Percentiles rank a stretch among this genome's conserved stretches.
Evolutionary conservation across 164 flowering plant species (phyloP).

Genomic region (Houttuynia cordata): DNA sequence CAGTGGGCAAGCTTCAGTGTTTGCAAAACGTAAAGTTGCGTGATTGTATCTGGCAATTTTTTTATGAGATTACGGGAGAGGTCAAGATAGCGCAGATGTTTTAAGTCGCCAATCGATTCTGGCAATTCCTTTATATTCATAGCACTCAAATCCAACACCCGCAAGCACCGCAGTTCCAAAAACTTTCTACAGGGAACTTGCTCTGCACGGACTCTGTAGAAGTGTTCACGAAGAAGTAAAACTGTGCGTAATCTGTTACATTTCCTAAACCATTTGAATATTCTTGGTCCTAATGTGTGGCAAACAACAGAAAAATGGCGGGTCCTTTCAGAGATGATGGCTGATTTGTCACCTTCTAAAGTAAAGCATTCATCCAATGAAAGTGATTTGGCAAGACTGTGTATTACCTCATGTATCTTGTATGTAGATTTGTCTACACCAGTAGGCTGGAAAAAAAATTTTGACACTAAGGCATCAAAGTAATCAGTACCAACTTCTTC

Average conservation of each 20-base stretch:
- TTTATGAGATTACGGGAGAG: neutral
- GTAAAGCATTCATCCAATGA: neutral
- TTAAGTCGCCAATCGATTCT: slow-evolving; percentile 2
- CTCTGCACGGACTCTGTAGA: neutral
- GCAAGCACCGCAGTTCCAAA: neutral
- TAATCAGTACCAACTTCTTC: neutral
- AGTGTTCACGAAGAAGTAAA: neutral
- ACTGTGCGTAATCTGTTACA: neutral
- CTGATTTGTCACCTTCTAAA: neutral
- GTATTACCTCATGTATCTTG: neutral
- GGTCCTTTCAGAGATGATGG: neutral
- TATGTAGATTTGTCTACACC: neutral
- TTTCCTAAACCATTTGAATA: neutral
- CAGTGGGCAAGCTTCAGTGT: neutral
- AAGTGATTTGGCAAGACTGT: neutral
- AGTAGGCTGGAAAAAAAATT: neutral
- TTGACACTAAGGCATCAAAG: neutral
- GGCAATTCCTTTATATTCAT: neutral
- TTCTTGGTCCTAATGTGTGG: neutral
- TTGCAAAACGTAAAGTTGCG: neutral
- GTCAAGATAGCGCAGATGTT: slow-evolving; percentile 4
- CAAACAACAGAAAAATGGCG: neutral
- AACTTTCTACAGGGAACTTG: neutral
- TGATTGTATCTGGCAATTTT: slow-evolving; percentile 2
- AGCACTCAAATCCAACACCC: slow-evolving; percentile 1